Conservation (phyloP, 2,329 filamentous ascomycete genomes). For the Colletotrichum graminicola region DNA sequence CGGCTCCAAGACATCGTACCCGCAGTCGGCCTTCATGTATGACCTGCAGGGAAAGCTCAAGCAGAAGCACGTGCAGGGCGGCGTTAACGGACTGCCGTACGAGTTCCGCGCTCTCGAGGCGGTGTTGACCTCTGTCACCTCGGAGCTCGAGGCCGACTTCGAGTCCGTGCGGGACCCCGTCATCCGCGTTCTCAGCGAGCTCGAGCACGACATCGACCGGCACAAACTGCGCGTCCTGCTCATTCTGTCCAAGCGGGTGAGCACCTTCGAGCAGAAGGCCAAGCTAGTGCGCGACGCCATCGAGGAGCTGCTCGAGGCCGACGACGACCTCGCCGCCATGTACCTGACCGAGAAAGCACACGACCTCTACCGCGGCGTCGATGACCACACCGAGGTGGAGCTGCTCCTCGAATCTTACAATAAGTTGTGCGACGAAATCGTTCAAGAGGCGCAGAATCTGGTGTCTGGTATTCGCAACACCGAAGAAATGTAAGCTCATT, state of each 20-base stretch:
- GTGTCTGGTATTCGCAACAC: slow-evolving; percentile 97
- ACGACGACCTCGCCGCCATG: slow-evolving; percentile 95
- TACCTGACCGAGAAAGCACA: slow-evolving; percentile 91
- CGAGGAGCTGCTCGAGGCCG: slow-evolving; percentile 93
- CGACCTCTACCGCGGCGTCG: slow-evolving; percentile 78
- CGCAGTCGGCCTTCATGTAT: slow-evolving; percentile 97
- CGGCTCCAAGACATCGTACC: slow-evolving; percentile 92
- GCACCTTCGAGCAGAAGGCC: slow-evolving; percentile 97
- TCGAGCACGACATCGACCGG: slow-evolving; percentile 96
- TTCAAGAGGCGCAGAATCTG: slow-evolving; percentile 92
- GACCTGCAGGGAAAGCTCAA: slow-evolving; percentile 93
- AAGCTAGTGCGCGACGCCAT: slow-evolving; percentile 94
- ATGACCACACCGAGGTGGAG: slow-evolving; percentile 96
- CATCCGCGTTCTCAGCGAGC: slow-evolving; percentile 85
- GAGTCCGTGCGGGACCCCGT: slow-evolving; percentile 94
- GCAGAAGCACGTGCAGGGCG: slow-evolving; percentile 73
- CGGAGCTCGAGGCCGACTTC: slow-evolving; percentile 92
- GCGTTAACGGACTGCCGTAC: slow-evolving; percentile 82
- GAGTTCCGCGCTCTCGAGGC: slow-evolving; percentile 97
- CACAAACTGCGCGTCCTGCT: slow-evolving; percentile 92
- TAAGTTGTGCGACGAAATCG: slow-evolving; percentile 97
- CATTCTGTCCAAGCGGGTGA: slow-evolving; percentile 94
- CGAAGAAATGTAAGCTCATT: slow-evolving; percentile 86
- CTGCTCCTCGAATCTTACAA: slow-evolving; percentile 98
- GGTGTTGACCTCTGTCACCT: slow-evolving; percentile 92